Percentiles rank a stretch among this genome's conserved stretches.
Evolutionary conservation across 169 alveolate genomes (phyloP).

Genomic region (Plasmodium cynomolgi): DNA sequence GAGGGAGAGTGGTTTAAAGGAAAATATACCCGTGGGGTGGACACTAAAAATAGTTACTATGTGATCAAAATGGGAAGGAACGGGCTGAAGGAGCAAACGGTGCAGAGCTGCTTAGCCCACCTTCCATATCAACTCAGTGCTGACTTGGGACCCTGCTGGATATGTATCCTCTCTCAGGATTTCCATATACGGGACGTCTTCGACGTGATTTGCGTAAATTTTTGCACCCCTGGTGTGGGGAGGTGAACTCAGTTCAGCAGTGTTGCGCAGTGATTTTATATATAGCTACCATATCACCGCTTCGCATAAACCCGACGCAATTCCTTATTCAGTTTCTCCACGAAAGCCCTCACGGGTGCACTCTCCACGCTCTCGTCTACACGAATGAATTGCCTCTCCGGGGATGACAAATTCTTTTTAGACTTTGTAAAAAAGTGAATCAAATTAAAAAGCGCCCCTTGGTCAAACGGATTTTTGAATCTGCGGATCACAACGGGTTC

Average conservation of each 20-base stretch:
- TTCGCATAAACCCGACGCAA: neutral
- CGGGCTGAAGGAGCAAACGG: neutral
- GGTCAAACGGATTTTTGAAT: constrained; percentile 68
- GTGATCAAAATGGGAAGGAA: constrained; percentile 20
- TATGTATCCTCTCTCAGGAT: constrained; percentile 18
- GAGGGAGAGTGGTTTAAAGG: neutral
- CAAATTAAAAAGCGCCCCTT: constrained; percentile 8
- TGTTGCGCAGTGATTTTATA: neutral
- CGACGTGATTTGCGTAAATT: neutral
- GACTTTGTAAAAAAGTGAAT: constrained; percentile 52
- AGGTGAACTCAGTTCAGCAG: neutral
- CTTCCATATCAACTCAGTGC: neutral
- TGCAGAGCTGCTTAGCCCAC: neutral
- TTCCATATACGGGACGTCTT: neutral
- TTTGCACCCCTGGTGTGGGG: neutral
- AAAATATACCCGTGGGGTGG: neutral
- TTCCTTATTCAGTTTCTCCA: constrained; percentile 23
- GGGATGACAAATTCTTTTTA: neutral
- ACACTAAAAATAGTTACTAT: constrained; percentile 1
- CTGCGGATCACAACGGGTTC: constrained; percentile 38
- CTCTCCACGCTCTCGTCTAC: constrained; percentile 24
- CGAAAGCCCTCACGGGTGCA: constrained; percentile 10
- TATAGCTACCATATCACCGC: neutral
- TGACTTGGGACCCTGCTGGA: neutral
- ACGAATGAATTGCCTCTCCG: constrained; percentile 7